A percentile compares a stretch with the other conserved stretches of the same genome.
Evolutionary conservation across 2,329 filamentous ascomycete species (phyloP).

Genomic region (Colletotrichum orchidophilum): DNA sequence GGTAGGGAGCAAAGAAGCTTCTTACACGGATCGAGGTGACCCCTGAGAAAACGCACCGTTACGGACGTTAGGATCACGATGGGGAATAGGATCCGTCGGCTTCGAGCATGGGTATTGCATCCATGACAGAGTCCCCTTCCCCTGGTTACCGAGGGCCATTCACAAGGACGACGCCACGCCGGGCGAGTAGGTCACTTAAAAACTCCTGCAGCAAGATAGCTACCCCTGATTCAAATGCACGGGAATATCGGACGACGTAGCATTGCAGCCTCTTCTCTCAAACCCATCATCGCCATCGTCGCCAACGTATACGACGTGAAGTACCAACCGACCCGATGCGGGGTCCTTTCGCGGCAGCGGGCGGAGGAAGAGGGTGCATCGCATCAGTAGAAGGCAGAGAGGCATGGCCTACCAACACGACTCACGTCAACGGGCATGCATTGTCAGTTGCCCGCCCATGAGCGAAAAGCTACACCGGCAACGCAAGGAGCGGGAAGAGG

Average conservation of each 20-base stretch:
- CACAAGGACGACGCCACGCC: neutral
- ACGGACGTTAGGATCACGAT: slow-evolving; percentile 6
- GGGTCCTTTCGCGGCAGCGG: slow-evolving; percentile 1
- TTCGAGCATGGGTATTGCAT: slow-evolving; percentile 6
- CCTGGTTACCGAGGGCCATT: neutral
- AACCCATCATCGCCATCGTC: neutral
- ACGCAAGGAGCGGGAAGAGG: slow-evolving; percentile 17
- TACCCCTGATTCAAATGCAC: slow-evolving; percentile 27
- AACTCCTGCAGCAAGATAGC: slow-evolving; percentile 19
- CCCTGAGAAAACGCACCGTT: slow-evolving; percentile 2
- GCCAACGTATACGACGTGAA: neutral
- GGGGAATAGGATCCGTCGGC: slow-evolving; percentile 15
- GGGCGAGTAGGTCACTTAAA: slow-evolving; percentile 1
- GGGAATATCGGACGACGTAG: slow-evolving; percentile 22
- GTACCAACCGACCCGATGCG: slow-evolving; percentile 4
- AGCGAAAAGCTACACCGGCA: slow-evolving; percentile 1
- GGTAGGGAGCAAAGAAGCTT: neutral
- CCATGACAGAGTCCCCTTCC: neutral
- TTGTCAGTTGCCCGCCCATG: neutral
- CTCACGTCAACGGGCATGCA: slow-evolving; percentile 6
- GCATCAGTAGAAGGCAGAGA: neutral
- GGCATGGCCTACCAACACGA: slow-evolving; percentile 1
- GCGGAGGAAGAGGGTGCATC: neutral
- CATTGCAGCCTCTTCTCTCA: slow-evolving; percentile 14
- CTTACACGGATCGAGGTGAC: neutral